phyloP scores from a whole-genome alignment of 768 basidiomycete species.

The Mrakia frigida region DNA sequence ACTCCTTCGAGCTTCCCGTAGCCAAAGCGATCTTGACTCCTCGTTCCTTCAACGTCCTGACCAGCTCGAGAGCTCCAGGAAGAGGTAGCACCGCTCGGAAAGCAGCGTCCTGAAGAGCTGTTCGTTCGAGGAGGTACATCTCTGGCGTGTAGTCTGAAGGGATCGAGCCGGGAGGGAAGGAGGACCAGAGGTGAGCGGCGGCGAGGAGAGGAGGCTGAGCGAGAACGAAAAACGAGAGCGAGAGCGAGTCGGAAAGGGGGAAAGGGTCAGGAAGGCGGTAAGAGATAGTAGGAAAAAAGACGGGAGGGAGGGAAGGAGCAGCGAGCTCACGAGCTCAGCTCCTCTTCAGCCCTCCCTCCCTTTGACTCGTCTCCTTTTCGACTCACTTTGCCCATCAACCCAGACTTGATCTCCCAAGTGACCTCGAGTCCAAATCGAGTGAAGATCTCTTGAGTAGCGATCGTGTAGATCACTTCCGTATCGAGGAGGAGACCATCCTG shows the following conservation, averaged over 20 bases:
- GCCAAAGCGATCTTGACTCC: constrained; percentile 73
- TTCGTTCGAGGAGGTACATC: constrained; percentile 57
- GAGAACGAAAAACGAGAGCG: neutral
- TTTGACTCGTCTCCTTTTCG: too few relatives aligned
- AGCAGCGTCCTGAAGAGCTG: constrained; percentile 55
- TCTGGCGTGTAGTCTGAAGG: constrained; percentile 48
- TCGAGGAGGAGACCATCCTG: constrained; percentile 31
- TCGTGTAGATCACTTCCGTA: constrained; percentile 29
- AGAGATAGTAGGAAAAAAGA: neutral
- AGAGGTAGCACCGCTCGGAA: constrained; percentile 69
- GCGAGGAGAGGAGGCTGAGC: neutral
- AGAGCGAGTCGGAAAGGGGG: neutral
- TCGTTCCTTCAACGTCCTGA: constrained; percentile 64
- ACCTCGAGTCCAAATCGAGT: constrained; percentile 65
- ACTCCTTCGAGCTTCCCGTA: constrained; percentile 62
- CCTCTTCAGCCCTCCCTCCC: too few relatives aligned
- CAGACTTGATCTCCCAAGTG: constrained; percentile 80
- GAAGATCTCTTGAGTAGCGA: constrained; percentile 61
- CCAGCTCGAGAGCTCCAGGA: constrained; percentile 65
- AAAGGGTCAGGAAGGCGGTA: neutral
- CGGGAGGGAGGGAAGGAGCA: neutral
- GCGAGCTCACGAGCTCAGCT: constrained; percentile 34
- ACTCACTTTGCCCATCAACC: constrained; percentile 78
- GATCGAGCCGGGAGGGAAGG: constrained; percentile 67
- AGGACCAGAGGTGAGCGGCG: constrained; percentile 57